Base-by-base conservation (phyloP, 2,329 filamentous ascomycete species). In the Chalaropsis thielavioides region DNA sequence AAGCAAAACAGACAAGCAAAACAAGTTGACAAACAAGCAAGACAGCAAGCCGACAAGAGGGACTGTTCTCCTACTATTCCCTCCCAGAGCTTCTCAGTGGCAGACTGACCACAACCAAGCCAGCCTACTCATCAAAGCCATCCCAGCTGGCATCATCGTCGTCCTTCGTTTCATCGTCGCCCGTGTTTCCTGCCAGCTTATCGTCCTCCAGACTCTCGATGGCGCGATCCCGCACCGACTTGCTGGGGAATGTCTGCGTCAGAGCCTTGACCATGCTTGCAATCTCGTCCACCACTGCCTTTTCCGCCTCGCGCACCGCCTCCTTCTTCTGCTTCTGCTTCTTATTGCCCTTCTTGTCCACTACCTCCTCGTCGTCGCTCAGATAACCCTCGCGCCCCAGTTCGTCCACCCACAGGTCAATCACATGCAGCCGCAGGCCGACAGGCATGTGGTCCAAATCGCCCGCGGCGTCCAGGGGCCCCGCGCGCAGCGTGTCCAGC, bases 321-420 rank as follows among this genome's bases (percentile, higher is more conserved):
- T 64, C 63, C 35, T 58, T 58, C 62, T 67, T 67, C n/a, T 40
- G 43, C 44, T 64, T 63, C 15, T 41, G 17, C 49, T 76, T 75
- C 59, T 73, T 74, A 22, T 74, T 76, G 38, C 70, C 71, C 4
- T 73, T 73, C 11, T 71, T 71, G 11, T 70, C 71, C 5, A 71
- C 71, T 3, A 71, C 71, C 13, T 72, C 72, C 11, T 76, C 75
- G 10, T 75, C 76, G 43, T 76, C 75, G 13, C 64, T 70, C 24
- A 84, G 69, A 43, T 82, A 78, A 63, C 85, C 82, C 41, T 84
- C 82, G 72, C 85, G 86, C 74, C 92, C 88, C 70, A 92, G 75
- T 79, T 96, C 92, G 74, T 97, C 94, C 8, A 95, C 82, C 84
- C 89, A 97, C 64, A 97, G 82, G 76, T 99, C 94, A 68, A 95